Base-by-base conservation (phyloP, 192 early-diverging fungal genomes). In the Coemansia sp. region DNA sequence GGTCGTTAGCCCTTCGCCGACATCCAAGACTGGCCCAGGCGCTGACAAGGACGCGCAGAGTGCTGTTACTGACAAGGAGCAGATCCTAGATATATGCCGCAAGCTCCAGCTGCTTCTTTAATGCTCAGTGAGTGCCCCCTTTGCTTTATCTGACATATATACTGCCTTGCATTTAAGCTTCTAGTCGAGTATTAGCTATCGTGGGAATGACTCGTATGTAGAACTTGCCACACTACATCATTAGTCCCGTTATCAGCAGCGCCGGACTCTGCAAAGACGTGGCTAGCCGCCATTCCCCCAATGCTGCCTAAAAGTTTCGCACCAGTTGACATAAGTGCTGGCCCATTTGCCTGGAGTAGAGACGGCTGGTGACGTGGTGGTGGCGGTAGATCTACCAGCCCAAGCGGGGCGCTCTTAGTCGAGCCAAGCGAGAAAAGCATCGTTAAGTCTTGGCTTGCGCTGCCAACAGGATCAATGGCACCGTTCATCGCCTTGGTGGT, bases 11-110 rank as follows among this genome's bases (percentile, higher is more conserved):
- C 72, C 77, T 36, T 70, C 77, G 5, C 77, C 77, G 0, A 62
- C 70, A 14, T 59, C 68, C 24, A 80, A 74, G 48, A 45, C 65
- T n/a, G 58, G 63, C 56, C 35, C 64, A 21, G 28, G 31, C 28
- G 24, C 59, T 46, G 60, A 64, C 60, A 79, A 67, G 61, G 71
- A 69, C 14, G 26, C 51, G n/a, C 43, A 56, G 55, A 16, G 62
- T 8, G 13, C 39, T 18, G 5, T 59, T 0, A 26, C 18, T 13
- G 77, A 80, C 24, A 68, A 63, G 53, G 77, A 80, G 35, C 77
- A 74, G 65, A 71, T 79, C 3, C 43, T 79, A 58, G 77, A 79
- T 3, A 79, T 79, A 40, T 79, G 77, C 51, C 77, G 77, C 66
- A 67, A 74, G 69, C 62, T 79, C 21, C 77, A 79, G 50, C 37